These are phyloP conservation scores for Isatis lusitanica DNA, from an alignment of 441 rosid genomes.

Conservation along the genomic window DNA sequence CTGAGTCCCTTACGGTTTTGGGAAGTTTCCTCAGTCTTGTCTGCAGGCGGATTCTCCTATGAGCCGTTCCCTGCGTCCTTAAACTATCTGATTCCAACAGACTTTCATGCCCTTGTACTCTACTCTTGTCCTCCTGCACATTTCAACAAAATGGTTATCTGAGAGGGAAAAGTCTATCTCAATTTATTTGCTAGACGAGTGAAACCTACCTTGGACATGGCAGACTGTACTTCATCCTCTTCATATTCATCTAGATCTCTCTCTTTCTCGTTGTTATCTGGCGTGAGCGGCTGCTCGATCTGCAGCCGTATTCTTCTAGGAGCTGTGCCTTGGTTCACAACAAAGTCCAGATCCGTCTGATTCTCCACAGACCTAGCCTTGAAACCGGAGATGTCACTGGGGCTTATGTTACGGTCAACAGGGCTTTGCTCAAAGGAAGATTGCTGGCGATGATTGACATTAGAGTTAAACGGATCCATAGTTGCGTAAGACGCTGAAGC, in stretches of 20 bases:
- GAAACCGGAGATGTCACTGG: constrained; percentile 47
- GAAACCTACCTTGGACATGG: constrained; percentile 48
- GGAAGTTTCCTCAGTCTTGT: background rate
- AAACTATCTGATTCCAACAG: constrained; percentile 27
- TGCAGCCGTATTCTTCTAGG: constrained; percentile 67
- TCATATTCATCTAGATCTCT: constrained; percentile 21
- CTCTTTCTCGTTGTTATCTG: constrained; percentile 9
- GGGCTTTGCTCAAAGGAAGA: constrained; percentile 35
- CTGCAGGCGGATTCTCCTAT: constrained; percentile 57
- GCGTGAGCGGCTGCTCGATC: background rate
- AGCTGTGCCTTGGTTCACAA: constrained; percentile 68
- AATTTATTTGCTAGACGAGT: background rate
- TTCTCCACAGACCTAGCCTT: constrained; percentile 54
- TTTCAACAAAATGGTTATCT: constrained; percentile 15
- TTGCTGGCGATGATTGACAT: constrained; percentile 38
- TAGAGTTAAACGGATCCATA: constrained; percentile 40
- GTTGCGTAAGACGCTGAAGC: constrained; percentile 41
- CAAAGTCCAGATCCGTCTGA: constrained; percentile 37
- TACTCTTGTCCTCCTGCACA: constrained; percentile 45
- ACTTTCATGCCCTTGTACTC: constrained; percentile 43
- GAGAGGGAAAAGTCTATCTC: background rate
- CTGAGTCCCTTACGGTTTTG: constrained; percentile 2
- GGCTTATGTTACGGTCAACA: constrained; percentile 28
- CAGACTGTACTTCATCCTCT: constrained; percentile 57
- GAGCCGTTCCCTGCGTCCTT: constrained; percentile 53